Base-by-base conservation (phyloP, 768 basidiomycete species). In the Macrolepiota albuminosa region DNA sequence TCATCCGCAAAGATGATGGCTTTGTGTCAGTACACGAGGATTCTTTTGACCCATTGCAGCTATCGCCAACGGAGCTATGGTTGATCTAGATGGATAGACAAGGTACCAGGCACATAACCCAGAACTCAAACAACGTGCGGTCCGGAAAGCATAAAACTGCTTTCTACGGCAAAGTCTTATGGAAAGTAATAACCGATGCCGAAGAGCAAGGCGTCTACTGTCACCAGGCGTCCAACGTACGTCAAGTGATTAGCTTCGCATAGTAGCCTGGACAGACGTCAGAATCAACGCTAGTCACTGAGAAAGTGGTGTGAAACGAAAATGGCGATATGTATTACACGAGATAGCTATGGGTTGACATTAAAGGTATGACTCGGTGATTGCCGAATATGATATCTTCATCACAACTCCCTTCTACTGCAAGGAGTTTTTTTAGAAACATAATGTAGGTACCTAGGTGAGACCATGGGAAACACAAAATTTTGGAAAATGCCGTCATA, bases 71-170 rank as follows among this genome's bases (percentile, higher is more conserved):
- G 54, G 54, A 33, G n/a, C 33, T 34, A 34, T 34, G n/a, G n/a
- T 13, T 34, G 9, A 21, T 36, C n/a, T n/a, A 34, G 13, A 49
- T 26, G 9, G 16, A 53, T 29, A 13, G 5, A 11, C 14, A 54
- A 54, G 54, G 54, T 42, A 54, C 54, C 54, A 54, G 54, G 54
- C 40, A 54, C 54, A 14, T n/a, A 33, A 33, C 18, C 31, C 18
- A 51, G 24, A 53, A 29, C 29, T 18, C 37, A 37, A 43, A 43
- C 29, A n/a, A 31, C n/a, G 40, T 10, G 18, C 40, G 29, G 54
- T 29, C 42, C 54, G 54, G 53, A 54, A 42, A 43, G 37, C 6
- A n/a, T 54, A 31, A 54, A 29, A 42, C 26, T 9, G 8, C 21
- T n/a, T 24, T 51, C 34, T 51, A 34, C 42, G 29, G 40, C n/a